Evolutionary conservation across 192 early-diverging fungal genomes (phyloP), one percentile per base, ranked within the genome.

Genomic region (Coemansia aciculifera): DNA sequence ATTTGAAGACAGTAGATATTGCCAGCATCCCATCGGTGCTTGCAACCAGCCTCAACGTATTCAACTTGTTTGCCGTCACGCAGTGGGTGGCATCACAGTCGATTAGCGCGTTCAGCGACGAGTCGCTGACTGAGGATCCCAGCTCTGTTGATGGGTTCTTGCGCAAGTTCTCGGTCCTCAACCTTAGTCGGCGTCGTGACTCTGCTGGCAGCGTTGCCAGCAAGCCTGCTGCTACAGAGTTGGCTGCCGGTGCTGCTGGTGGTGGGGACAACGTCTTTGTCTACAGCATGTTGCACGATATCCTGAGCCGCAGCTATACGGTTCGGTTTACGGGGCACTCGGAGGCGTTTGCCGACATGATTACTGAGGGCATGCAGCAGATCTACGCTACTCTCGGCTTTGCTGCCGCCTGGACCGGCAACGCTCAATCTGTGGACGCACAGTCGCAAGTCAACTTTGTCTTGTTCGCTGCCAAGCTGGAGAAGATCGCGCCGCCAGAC

Each of bases 131-230:
- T 10, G 76, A 73, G 29, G 54, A 57, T 29, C 67, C 54, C 15
- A 57, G 54, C 29, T 57, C 54, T 0, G 71, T 56, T 19, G 79
- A 81, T 40, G 79, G 75, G 27, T 83, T 83, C 37, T 42, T 83
- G 72, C 64, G 72, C 46, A 69, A 64, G 34, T 83, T 83, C 59
- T 77, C 80, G 13, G 80, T 83, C 57, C 74, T 83, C 49, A 83
- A 77, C 56, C 74, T 83, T 66, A 65, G 71, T 40, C 60, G 62
- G 6, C 65, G 67, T 7, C 60, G 62, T 29, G 79, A 69, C 64
- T 68, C 73, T 2, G 74, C 74, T 1, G 59, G 67, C 8, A 66
- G 76, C 60, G 23, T 43, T 2, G 34, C 39, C 17, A 57, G 59
- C 37, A 56, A 63, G 21, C 40, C 49, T 13, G 39, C 31, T 0